Conservation (phyloP, 2,329 filamentous ascomycete genomes). For the Sarocladium brachiariae region DNA sequence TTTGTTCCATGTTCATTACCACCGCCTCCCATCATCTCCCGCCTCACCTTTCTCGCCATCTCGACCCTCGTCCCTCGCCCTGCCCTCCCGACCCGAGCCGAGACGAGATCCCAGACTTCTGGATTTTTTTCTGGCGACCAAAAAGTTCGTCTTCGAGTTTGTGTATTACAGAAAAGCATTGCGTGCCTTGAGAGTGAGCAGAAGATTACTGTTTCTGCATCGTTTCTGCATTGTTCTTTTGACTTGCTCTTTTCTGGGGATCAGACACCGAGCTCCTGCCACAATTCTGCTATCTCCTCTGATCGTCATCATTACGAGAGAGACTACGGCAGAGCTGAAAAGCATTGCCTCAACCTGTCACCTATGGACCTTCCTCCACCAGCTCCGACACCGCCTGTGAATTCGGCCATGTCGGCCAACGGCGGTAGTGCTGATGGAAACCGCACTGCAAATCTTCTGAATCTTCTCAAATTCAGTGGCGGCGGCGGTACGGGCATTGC, state of each 20-base stretch:
- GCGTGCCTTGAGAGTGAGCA: not conserved
- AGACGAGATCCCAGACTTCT: not conserved
- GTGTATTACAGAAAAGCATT: not conserved
- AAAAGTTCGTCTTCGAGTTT: not conserved
- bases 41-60: not conserved
- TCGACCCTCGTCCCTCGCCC: not conserved
- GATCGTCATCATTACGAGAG: not conserved
- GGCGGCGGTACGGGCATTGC: conserved; percentile 22
- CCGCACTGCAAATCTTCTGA: conserved; percentile 50
- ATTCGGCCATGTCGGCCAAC: conserved; percentile 17
- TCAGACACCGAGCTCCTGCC: not conserved
- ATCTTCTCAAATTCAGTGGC: conserved; percentile 54
- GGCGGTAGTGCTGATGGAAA: conserved; percentile 27
- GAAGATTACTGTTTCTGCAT: not conserved
- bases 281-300: not conserved
- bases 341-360: conserved; percentile 7
- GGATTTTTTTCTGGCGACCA: not conserved
- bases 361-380: conserved; percentile 36
- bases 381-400: conserved; percentile 42
- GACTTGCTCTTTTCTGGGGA: not conserved
- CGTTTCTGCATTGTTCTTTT: not conserved
- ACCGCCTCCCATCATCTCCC: not conserved
- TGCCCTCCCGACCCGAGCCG: not conserved
- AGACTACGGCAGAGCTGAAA: conserved; percentile 5
- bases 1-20: conserved; percentile 8